Conservation (phyloP, 2,329 filamentous ascomycete genomes). For the Beauveria varroae region DNA sequence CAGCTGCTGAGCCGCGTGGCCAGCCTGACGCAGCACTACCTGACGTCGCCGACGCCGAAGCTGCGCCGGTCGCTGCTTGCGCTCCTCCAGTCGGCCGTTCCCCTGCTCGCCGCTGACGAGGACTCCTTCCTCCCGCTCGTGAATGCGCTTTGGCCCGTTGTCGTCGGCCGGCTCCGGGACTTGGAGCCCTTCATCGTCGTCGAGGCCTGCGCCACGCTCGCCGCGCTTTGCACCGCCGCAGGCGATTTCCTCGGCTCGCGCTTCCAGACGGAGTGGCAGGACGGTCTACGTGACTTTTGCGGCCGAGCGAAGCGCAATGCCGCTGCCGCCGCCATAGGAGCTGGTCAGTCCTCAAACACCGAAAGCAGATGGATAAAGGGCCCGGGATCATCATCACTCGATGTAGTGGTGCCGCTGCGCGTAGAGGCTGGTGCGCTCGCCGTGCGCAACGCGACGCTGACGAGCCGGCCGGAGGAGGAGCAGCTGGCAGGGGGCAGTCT, state of each 20-base stretch:
- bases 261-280: constrained; percentile 65
- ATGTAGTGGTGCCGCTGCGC: constrained; percentile 27
- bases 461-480: background rate
- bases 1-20: constrained; percentile 75
- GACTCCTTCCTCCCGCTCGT: constrained; percentile 81
- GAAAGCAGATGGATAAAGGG: constrained; percentile 11
- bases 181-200: constrained; percentile 60
- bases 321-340: constrained; percentile 8
- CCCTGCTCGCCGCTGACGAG: constrained; percentile 67
- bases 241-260: constrained; percentile 75
- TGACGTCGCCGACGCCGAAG: constrained; percentile 74
- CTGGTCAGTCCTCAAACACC: constrained; percentile 8
- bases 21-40: constrained; percentile 78
- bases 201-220: constrained; percentile 62
- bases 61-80: constrained; percentile 72
- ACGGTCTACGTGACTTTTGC: constrained; percentile 45
- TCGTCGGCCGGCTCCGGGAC: constrained; percentile 61
- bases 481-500: constrained; percentile 29
- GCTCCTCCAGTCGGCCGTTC: constrained; percentile 65
- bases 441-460: background rate
- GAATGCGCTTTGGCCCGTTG: constrained; percentile 83
- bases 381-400: background rate
- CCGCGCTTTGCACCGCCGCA: constrained; percentile 60
- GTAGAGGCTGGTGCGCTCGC: constrained; percentile 15
- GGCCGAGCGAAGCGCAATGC: constrained; percentile 34